Evolutionary conservation across 1,139 yeast species (phyloP).

Genomic region (Scheffersomyces cryptocercus): DNA sequence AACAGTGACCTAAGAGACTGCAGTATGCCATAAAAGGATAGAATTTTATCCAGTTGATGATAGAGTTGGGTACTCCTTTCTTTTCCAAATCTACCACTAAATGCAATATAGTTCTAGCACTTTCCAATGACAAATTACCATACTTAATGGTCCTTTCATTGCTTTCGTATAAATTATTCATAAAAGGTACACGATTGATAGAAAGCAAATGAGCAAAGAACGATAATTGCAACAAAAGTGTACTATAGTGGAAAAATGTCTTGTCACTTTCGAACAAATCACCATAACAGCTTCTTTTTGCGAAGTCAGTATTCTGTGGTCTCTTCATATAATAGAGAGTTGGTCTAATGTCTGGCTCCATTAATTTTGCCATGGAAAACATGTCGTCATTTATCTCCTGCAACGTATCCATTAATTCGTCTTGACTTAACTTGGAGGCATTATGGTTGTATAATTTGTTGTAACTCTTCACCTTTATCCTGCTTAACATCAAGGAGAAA

Average conservation of each 20-base stretch:
- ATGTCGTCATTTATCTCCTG: slow-evolving; percentile 17
- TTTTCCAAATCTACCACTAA: slow-evolving; percentile 8
- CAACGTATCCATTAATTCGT: slow-evolving; percentile 5
- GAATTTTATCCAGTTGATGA: slow-evolving; percentile 31
- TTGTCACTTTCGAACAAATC: neutral
- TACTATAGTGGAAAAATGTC: slow-evolving; percentile 1
- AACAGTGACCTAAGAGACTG: slow-evolving; percentile 6
- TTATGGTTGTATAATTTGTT: slow-evolving; percentile 13
- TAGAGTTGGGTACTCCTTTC: slow-evolving; percentile 20
- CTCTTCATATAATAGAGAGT: slow-evolving; percentile 5
- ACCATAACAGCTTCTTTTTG: neutral
- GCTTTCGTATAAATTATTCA: slow-evolving; percentile 1
- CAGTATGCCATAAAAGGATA: slow-evolving; percentile 23
- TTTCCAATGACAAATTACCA: slow-evolving; percentile 11
- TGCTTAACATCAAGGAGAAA: slow-evolving; percentile 16
- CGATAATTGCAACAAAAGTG: slow-evolving; percentile 8
- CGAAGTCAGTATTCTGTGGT: neutral
- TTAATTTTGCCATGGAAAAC: slow-evolving; percentile 13
- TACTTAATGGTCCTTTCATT: slow-evolving; percentile 5
- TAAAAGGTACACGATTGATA: slow-evolving; percentile 13
- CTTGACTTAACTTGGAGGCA: slow-evolving; percentile 10
- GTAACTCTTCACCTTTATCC: slow-evolving; percentile 22
- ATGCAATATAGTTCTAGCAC: slow-evolving; percentile 10
- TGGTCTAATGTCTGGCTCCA: slow-evolving; percentile 23
- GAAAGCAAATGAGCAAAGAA: slow-evolving; percentile 12